Base-by-base conservation (phyloP, 2,329 filamentous ascomycete genomes). In the Claviceps africana region DNA sequence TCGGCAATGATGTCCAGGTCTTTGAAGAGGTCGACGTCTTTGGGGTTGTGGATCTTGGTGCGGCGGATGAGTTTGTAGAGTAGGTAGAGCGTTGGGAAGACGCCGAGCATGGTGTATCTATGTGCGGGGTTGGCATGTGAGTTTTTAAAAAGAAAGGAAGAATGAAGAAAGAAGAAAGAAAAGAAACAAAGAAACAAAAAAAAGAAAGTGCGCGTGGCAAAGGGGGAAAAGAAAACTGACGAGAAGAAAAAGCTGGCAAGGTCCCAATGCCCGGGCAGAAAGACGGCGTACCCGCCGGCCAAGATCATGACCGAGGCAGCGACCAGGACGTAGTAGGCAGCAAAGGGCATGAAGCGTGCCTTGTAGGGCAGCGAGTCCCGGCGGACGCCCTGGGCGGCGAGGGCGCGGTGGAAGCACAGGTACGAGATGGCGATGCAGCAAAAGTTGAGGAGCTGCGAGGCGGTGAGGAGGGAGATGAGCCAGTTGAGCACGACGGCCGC, bases 261-360 rank as follows among this genome's bases (percentile, higher is more conserved):
- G 54, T 79, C 74, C 86, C 85, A 91, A 4, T 75, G 73, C 0
- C 76, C 71, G 0, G 67, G 61, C 1, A 90, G 64, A 60, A 91
- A 93, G 1, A 90, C 84, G 0, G 82, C 76, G 56, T 89, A 91
- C 0, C 86, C 86, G 9, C 83, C 80, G 1, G 89, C 80, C 58
- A 90, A 81, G 0, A 82, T 77, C 82, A 91, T 89, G 56, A 85
- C 65, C 48, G 78, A 77, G 1, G 81, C 85, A 28, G 77, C 79
- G 0, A 70, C 63, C 6, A 88, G 67, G 0, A 79, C 82, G 48
- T 82, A 80, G 62, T 78, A 90, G 0, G 86, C 85, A 0, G 79
- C 74, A 59, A 82, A 90, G 2, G 87, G 87, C 69, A 89, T 85
- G 44, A 78, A 73, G 56, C 74, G 74, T 1, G 81, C 81, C 56